Conservation (phyloP, 148 eudicot species). For the Diospyros lotus region DNA sequence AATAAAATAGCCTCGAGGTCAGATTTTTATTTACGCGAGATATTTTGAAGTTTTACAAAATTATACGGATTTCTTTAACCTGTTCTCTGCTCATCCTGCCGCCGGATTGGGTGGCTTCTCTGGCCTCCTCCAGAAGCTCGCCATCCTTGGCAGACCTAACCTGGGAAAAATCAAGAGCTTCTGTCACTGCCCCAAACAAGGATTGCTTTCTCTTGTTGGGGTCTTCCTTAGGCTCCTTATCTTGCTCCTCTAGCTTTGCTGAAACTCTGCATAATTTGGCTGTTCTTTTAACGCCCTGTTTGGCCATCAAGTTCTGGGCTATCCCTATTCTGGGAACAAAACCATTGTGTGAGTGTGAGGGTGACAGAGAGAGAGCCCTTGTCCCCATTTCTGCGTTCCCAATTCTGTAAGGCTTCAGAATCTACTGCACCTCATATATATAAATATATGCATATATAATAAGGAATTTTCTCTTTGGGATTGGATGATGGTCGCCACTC, state of each 20-base stretch:
- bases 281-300: conserved; percentile 10
- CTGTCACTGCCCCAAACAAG: conserved; percentile 68
- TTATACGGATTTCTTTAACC: conserved; percentile 28
- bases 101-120: conserved; percentile 71
- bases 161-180: conserved; percentile 88
- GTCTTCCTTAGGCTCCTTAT: conserved; percentile 27
- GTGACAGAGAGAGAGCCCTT: conserved; percentile 43
- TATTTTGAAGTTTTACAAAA: too few relatives aligned
- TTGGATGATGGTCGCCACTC: conserved; percentile 1
- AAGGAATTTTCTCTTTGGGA: background rate
- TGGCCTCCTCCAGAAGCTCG: conserved; percentile 71
- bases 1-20: too few relatives aligned
- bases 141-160: conserved; percentile 77
- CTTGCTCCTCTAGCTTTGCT: conserved; percentile 44
- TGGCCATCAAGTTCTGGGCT: conserved; percentile 15
- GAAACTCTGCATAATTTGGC: conserved; percentile 26
- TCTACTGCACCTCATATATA: background rate
- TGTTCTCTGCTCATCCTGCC: conserved; percentile 63
- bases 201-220: conserved; percentile 54
- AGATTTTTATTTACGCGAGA: too few relatives aligned
- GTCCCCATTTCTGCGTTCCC: conserved; percentile 35
- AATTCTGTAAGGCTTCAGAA: background rate
- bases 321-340: conserved; percentile 17
- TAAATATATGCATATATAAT: background rate
- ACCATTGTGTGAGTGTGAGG: conserved; percentile 53